A percentile compares a stretch with the other conserved stretches of the same genome.
Evolutionary conservation across 345 rosid species (phyloP).

Genomic region (Citrus trifoliata): DNA sequence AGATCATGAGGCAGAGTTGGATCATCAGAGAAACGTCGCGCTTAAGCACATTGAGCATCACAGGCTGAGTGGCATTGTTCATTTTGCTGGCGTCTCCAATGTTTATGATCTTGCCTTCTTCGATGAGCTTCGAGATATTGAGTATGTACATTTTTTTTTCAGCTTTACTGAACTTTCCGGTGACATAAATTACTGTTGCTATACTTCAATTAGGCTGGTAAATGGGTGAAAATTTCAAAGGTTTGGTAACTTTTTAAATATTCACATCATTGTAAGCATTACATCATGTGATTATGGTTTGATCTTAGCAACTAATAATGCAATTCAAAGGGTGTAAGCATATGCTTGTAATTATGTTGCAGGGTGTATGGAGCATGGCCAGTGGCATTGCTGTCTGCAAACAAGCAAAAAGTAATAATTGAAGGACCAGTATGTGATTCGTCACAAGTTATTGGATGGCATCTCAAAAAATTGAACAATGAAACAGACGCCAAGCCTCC

Average conservation of each 20-base stretch:
- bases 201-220: background rate
- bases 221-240: background rate
- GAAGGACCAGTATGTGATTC: constrained; percentile 89
- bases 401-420: constrained; percentile 56
- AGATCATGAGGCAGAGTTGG: constrained; percentile 53
- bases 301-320: background rate
- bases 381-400: constrained; percentile 61
- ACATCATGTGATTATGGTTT: background rate
- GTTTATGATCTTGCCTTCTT: constrained; percentile 86
- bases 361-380: constrained; percentile 96
- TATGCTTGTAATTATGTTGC: background rate
- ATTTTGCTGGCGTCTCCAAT: constrained; percentile 70
- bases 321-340: background rate
- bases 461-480: constrained; percentile 48
- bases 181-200: background rate
- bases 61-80: constrained; percentile 74
- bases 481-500: constrained; percentile 46
- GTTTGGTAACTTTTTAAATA: background rate
- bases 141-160: constrained; percentile 38
- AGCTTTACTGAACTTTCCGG: background rate
- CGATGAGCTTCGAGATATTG: constrained; percentile 67
- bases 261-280: background rate
- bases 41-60: constrained; percentile 75
- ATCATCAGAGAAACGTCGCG: constrained; percentile 78
- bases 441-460: constrained; percentile 90